Percentiles rank a stretch among this genome's conserved stretches.
phyloP scores from a whole-genome alignment of 768 basidiomycete genomes.

The Phaffia tasmanica region DNA sequence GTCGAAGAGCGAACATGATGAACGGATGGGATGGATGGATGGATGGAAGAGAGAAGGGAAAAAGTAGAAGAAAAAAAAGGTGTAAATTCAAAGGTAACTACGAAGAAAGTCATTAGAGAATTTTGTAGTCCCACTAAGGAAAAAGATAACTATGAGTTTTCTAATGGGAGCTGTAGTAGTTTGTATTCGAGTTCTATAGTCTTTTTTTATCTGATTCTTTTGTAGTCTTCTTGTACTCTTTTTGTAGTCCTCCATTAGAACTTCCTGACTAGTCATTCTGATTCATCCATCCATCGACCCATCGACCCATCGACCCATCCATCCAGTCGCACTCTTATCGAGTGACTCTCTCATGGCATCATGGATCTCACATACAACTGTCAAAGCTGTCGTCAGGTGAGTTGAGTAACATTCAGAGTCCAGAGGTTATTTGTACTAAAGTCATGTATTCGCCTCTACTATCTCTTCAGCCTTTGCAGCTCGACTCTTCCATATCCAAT shows the following conservation, averaged over 20 bases:
- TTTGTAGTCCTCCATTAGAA: too few species aligned
- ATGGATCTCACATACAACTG: conserved; percentile 10
- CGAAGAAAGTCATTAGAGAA: not conserved
- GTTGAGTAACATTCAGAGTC: not conserved
- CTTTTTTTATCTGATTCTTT: too few species aligned
- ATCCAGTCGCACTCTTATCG: not conserved
- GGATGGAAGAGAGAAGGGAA: not conserved
- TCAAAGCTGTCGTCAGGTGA: conserved; percentile 23
- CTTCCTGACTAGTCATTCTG: too few species aligned
- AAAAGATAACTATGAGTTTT: too few species aligned
- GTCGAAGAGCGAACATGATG: conserved; percentile 17
- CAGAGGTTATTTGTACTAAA: not conserved
- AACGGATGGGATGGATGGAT: too few species aligned
- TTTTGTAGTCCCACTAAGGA: not conserved
- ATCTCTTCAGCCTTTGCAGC: conserved; percentile 10
- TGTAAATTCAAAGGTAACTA: not conserved
- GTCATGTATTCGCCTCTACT: not conserved
- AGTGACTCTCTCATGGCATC: not conserved
- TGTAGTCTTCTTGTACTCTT: too few species aligned
- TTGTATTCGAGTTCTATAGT: too few species aligned
- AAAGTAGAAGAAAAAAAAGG: not conserved
- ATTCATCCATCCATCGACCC: too few species aligned
- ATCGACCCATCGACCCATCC: not conserved
- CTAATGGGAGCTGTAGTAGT: too few species aligned
- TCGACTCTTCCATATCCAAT: conserved; percentile 7